A percentile compares a stretch with the other conserved stretches of the same genome.
Evolutionary conservation across 2,329 filamentous ascomycete species (phyloP).

Genomic region (Westerdykella aurantiaca): DNA sequence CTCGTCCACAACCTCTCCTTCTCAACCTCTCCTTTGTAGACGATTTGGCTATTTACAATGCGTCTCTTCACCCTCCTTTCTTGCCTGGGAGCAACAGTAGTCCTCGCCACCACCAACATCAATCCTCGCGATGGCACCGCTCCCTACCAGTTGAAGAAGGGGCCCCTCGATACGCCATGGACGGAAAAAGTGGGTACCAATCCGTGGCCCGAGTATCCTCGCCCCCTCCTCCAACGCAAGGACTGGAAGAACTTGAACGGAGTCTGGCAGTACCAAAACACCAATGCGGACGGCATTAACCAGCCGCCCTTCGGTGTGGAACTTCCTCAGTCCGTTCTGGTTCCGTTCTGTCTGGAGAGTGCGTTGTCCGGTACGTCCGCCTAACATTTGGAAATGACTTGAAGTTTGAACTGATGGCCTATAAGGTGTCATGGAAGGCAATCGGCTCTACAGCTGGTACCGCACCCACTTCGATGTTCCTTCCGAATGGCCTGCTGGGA

Average conservation of each 20-base stretch:
- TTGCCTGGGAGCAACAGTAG: slow-evolving; percentile 8
- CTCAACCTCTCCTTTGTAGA: background rate
- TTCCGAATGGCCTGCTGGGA: slow-evolving; percentile 39
- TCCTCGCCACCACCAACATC: slow-evolving; percentile 8
- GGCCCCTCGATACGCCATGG: slow-evolving; percentile 43
- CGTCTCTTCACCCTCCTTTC: slow-evolving; percentile 10
- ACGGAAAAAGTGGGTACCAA: slow-evolving; percentile 48
- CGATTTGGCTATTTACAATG: slow-evolving; percentile 11
- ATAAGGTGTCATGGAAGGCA: slow-evolving; percentile 40
- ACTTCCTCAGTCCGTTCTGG: slow-evolving; percentile 43
- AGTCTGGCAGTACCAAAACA: slow-evolving; percentile 51
- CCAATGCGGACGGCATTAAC: slow-evolving; percentile 34
- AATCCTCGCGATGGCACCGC: slow-evolving; percentile 21
- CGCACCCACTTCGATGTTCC: slow-evolving; percentile 50
- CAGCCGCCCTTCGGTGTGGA: slow-evolving; percentile 43
- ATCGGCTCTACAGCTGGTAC: slow-evolving; percentile 44
- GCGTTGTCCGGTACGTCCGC: slow-evolving; percentile 43
- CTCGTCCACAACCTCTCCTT: background rate
- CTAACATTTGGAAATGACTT: background rate
- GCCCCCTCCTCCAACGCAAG: slow-evolving; percentile 51
- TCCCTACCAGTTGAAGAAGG: slow-evolving; percentile 24
- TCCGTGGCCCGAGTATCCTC: slow-evolving; percentile 55
- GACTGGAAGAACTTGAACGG: slow-evolving; percentile 55
- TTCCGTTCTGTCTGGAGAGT: slow-evolving; percentile 52
- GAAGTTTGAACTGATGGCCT: slow-evolving; percentile 29